phyloP scores from a whole-genome alignment of 306 rosid genomes.

The Urtica urens region DNA sequence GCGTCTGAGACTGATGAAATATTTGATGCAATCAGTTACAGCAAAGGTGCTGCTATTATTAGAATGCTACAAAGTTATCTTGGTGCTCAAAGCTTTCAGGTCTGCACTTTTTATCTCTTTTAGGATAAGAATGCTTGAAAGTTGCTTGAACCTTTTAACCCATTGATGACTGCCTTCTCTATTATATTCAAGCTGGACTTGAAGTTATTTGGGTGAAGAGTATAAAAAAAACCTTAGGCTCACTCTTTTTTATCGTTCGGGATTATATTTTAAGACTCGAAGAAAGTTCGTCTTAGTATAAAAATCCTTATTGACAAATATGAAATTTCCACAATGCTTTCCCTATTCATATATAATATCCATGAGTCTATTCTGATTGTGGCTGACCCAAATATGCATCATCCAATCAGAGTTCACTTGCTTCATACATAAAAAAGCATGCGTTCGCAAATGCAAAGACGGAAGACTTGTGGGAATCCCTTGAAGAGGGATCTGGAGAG shows the following conservation, averaged over 20 bases:
- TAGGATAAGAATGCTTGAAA: not conserved
- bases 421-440: slow-evolving; percentile 64
- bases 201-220: too few relatives aligned
- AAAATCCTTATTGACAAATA: not conserved
- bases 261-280: not conserved
- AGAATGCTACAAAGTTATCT: slow-evolving; percentile 96
- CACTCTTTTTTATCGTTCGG: too few relatives aligned
- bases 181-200: too few relatives aligned
- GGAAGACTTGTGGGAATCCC: slow-evolving; percentile 91
- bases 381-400: too few relatives aligned
- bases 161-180: too few relatives aligned
- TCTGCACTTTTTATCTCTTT: slow-evolving; percentile 9
- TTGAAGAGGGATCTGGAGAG: slow-evolving; percentile 88
- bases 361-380: too few relatives aligned
- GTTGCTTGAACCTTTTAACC: not conserved
- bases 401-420: slow-evolving; percentile 70
- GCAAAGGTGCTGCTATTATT: slow-evolving; percentile 88
- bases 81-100: slow-evolving; percentile 89
- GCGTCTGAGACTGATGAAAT: slow-evolving; percentile 84
- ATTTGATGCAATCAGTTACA: slow-evolving; percentile 84
- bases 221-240: too few relatives aligned
- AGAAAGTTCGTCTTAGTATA: too few relatives aligned
- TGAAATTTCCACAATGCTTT: too few relatives aligned
- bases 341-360: too few relatives aligned
- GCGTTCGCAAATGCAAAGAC: slow-evolving; percentile 81